Conservation (phyloP, 2,329 filamentous ascomycete species). For the Aspergillus unguis region DNA sequence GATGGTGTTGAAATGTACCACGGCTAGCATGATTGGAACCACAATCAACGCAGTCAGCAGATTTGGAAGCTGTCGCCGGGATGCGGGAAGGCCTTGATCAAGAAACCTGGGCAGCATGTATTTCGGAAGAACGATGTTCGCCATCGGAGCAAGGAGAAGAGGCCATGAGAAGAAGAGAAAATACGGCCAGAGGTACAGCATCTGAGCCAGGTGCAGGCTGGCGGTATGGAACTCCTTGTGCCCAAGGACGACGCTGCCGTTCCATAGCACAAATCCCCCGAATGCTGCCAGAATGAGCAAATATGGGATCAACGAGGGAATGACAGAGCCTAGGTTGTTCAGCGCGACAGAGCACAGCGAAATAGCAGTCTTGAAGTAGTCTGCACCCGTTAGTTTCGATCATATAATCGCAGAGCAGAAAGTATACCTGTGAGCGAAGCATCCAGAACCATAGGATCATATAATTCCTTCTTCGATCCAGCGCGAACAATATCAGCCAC, state of each 20-base stretch:
- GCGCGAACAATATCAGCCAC: slow-evolving; percentile 28
- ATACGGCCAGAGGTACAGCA: slow-evolving; percentile 93
- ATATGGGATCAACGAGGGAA: slow-evolving; percentile 49
- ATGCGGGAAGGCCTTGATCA: slow-evolving; percentile 31
- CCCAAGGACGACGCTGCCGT: slow-evolving; percentile 85
- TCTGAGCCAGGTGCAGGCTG: slow-evolving; percentile 82
- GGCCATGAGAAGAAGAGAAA: slow-evolving; percentile 87
- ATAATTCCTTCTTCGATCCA: slow-evolving; percentile 42
- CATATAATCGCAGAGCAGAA: neutral
- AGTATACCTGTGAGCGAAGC: slow-evolving; percentile 49
- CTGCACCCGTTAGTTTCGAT: slow-evolving; percentile 33
- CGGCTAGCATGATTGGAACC: slow-evolving; percentile 43
- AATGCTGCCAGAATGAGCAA: slow-evolving; percentile 66
- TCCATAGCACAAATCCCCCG: slow-evolving; percentile 73
- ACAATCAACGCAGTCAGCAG: slow-evolving; percentile 35
- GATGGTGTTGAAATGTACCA: slow-evolving; percentile 80
- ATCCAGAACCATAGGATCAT: slow-evolving; percentile 49
- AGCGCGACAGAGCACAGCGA: slow-evolving; percentile 62
- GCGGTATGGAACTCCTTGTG: slow-evolving; percentile 94
- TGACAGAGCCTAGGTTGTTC: slow-evolving; percentile 38
- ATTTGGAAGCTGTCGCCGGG: slow-evolving; percentile 38
- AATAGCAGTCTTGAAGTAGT: slow-evolving; percentile 51
- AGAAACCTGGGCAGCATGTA: slow-evolving; percentile 33
- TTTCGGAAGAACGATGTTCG: slow-evolving; percentile 37
- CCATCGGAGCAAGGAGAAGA: slow-evolving; percentile 59